Evolutionary conservation across 1,284 basidiomycete genomes (phyloP).

Genomic region (Trichosporon faecale): DNA sequence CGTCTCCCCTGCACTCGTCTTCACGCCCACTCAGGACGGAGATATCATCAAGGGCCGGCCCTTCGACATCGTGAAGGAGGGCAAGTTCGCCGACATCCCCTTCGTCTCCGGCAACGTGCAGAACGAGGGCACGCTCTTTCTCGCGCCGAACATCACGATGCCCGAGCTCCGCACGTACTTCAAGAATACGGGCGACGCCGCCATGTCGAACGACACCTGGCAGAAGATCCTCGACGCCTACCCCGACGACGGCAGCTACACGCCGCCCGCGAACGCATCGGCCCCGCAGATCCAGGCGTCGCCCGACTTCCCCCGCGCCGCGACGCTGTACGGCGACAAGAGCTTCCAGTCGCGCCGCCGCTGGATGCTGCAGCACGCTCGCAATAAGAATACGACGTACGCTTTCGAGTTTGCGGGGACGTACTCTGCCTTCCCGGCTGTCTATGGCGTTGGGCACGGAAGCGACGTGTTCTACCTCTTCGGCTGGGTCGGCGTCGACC

Average conservation of each 20-base stretch:
- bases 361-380: slow-evolving; percentile 33
- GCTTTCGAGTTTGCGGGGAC: slow-evolving; percentile 33
- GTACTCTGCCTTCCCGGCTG: background rate
- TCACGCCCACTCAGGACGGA: slow-evolving; percentile 42
- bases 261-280: background rate
- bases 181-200: slow-evolving; percentile 21
- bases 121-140: slow-evolving; percentile 38
- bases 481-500: slow-evolving; percentile 18
- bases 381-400: slow-evolving; percentile 30
- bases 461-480: slow-evolving; percentile 35
- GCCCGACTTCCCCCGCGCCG: background rate
- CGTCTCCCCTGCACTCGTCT: background rate
- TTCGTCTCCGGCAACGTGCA: slow-evolving; percentile 48
- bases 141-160: background rate
- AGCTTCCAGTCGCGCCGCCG: slow-evolving; percentile 37
- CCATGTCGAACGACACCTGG: slow-evolving; percentile 21
- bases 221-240: slow-evolving; percentile 17
- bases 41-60: slow-evolving; percentile 43
- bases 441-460: slow-evolving; percentile 20
- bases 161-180: slow-evolving; percentile 9
- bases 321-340: slow-evolving; percentile 34
- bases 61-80: slow-evolving; percentile 36
- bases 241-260: slow-evolving; percentile 6
- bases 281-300: background rate
- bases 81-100: slow-evolving; percentile 44